Base-by-base conservation (phyloP, 1,284 basidiomycete species). In the Pseudozyma sp. region DNA sequence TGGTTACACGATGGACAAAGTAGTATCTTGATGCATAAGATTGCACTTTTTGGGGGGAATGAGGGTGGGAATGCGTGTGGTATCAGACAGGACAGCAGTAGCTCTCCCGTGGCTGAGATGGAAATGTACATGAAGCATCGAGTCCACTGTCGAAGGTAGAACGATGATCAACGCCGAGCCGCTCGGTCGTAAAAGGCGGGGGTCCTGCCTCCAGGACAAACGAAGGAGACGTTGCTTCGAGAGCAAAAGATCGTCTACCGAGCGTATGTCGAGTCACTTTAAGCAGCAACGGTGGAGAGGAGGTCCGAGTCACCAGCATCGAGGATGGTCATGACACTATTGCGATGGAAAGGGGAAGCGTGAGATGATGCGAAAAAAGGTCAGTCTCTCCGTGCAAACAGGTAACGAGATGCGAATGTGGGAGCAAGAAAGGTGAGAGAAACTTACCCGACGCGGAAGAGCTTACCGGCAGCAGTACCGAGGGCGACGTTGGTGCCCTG, bases 281-380 rank as follows among this genome's bases (percentile, higher is more conserved):
- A 83, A 64, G 79, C 79, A 56, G 78, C 54, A 60, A 83, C 68
- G 39, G 82, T 69, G 62, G 84, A 85, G 81, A 88, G 87, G 79
- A 99, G 89, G 87, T 98, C 96, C 81, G 93, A 95, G 89, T 99
- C 96, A 86, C 96, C 97, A 81, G 92, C 93, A 88, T 97, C 94
- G 82, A 91, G 89, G 87, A 99, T 90, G 82, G 95, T 95, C 93
- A 98, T 96, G 85, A 97, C 93, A 89, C 82, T 82, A 58, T 61
- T 43, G 17, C 3, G 4, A 55, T 29, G 16, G 16, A 3, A 7
- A 30, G n/a, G 7, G n/a, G 7, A 2, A 9, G 35, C 8, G 2
- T 7, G 5, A 42, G 40, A 42, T 42, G 40, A 7, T 7, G 7
- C 7, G 40, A 2, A 42, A 42, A 7, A 2, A 2, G 40, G 16